phyloP scores from a whole-genome alignment of 257 asterid species.

The Fraxinus pennsylvanica region DNA sequence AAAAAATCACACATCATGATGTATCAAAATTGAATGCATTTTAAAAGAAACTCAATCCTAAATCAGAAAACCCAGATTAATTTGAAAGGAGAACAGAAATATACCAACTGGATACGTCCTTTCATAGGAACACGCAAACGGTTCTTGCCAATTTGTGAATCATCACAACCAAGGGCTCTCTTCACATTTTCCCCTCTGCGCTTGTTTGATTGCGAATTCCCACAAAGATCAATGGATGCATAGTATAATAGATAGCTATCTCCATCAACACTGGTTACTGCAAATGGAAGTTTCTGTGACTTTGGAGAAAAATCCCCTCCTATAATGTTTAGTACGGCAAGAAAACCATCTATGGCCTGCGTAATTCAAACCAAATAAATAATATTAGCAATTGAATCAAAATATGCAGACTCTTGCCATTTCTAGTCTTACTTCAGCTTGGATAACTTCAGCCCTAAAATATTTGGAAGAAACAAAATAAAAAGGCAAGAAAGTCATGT shows the following conservation, averaged over 20 bases:
- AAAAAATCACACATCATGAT: background rate
- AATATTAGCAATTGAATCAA: slow-evolving; percentile 3
- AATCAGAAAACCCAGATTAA: slow-evolving; percentile 2
- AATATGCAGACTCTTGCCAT: background rate
- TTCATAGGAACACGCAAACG: slow-evolving; percentile 73
- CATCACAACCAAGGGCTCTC: slow-evolving; percentile 35
- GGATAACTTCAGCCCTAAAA: background rate
- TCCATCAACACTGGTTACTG: slow-evolving; percentile 73
- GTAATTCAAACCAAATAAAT: slow-evolving; percentile 25
- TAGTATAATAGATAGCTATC: slow-evolving; percentile 66
- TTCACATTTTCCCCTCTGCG: slow-evolving; percentile 35
- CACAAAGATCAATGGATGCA: slow-evolving; percentile 63
- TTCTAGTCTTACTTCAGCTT: background rate
- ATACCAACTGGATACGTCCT: slow-evolving; percentile 84
- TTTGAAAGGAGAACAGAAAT: slow-evolving; percentile 11
- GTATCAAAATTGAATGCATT: background rate
- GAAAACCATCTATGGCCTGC: slow-evolving; percentile 81
- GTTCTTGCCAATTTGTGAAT: slow-evolving; percentile 40
- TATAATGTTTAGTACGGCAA: slow-evolving; percentile 65
- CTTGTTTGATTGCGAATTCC: slow-evolving; percentile 45
- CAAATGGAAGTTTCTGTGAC: slow-evolving; percentile 78
- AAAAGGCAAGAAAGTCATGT: slow-evolving; percentile 14
- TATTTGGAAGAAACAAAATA: slow-evolving; percentile 5
- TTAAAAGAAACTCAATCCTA: background rate
- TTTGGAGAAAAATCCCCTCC: slow-evolving; percentile 77